Conservation (phyloP, 2,329 filamentous ascomycete species). For the Scorias spongiosa region DNA sequence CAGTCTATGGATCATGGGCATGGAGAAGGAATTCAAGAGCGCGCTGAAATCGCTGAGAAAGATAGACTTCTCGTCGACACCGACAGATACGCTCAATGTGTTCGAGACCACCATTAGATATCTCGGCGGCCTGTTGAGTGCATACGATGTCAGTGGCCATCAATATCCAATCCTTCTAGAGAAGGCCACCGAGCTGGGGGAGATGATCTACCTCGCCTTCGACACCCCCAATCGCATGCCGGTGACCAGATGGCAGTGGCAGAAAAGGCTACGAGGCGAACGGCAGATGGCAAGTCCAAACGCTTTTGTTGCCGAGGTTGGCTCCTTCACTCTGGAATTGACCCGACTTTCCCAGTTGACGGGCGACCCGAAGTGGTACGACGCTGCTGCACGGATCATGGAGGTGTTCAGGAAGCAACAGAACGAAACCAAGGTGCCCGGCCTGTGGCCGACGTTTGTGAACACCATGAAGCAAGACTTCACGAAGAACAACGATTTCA, state of each 20-base stretch:
- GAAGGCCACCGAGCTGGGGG: slow-evolving; percentile 49
- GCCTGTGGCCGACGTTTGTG: slow-evolving; percentile 46
- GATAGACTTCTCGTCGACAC: slow-evolving; percentile 47
- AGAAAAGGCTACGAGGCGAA: slow-evolving; percentile 13
- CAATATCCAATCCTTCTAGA: slow-evolving; percentile 38
- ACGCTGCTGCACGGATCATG: slow-evolving; percentile 43
- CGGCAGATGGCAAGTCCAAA: slow-evolving; percentile 17
- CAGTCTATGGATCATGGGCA: slow-evolving; percentile 58
- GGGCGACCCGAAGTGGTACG: slow-evolving; percentile 44
- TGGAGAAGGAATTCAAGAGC: slow-evolving; percentile 49
- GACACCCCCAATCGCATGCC: slow-evolving; percentile 57
- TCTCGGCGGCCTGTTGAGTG: slow-evolving; percentile 52
- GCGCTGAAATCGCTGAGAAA: slow-evolving; percentile 42
- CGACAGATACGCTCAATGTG: slow-evolving; percentile 40
- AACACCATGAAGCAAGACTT: slow-evolving; percentile 26
- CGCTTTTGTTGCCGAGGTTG: slow-evolving; percentile 36
- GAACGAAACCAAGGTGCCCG: slow-evolving; percentile 39
- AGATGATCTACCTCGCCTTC: slow-evolving; percentile 50
- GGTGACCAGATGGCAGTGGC: slow-evolving; percentile 42
- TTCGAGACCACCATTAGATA: slow-evolving; percentile 62
- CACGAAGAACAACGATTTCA: slow-evolving; percentile 14
- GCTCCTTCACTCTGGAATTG: slow-evolving; percentile 46
- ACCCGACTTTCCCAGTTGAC: slow-evolving; percentile 51
- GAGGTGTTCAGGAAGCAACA: slow-evolving; percentile 41
- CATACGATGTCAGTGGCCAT: slow-evolving; percentile 48